phyloP scores from a whole-genome alignment of 2,329 filamentous ascomycete genomes.

The Dactylellina cionopaga region DNA sequence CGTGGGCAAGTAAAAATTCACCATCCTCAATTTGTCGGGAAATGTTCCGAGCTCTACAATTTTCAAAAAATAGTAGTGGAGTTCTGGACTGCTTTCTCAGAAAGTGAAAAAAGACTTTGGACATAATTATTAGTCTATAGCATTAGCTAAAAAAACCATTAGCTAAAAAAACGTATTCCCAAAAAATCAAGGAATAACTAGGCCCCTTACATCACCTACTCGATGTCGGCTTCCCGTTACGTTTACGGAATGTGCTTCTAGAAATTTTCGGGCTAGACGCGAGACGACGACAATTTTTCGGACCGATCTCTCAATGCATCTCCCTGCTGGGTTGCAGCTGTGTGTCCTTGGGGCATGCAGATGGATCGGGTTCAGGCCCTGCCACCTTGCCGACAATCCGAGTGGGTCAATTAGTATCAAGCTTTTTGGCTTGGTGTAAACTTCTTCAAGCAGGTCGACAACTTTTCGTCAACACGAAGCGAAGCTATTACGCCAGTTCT shows the following conservation, averaged over 20 bases:
- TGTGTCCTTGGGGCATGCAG: conserved; percentile 17
- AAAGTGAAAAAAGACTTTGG: too few species aligned
- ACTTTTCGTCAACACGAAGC: too few species aligned
- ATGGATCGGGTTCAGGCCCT: conserved; percentile 13
- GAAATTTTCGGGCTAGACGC: conserved; percentile 24
- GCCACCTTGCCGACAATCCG: conserved; percentile 33
- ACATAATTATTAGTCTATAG: conserved; percentile 8
- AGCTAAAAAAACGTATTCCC: too few species aligned
- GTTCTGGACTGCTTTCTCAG: too few species aligned
- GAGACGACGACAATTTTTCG: conserved; percentile 51
- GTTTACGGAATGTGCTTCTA: conserved; percentile 33
- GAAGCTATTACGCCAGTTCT: too few species aligned
- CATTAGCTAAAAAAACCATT: conserved; percentile 26
- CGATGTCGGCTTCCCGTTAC: conserved; percentile 41
- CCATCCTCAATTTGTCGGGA: conserved; percentile 30
- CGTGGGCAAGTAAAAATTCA: conserved; percentile 13
- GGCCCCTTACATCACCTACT: conserved; percentile 43
- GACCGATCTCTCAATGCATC: conserved; percentile 33
- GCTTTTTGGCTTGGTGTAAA: background rate
- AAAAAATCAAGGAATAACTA: conserved; percentile 36
- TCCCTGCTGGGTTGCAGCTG: conserved; percentile 12
- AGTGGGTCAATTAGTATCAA: too few species aligned
- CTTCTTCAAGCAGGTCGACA: too few species aligned
- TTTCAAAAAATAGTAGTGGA: too few species aligned
- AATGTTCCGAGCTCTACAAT: too few species aligned